These are phyloP conservation scores for Syncephalastrum sp. DNA, from an alignment of 371 early-diverging fungal genomes.

Conservation along the genomic window DNA sequence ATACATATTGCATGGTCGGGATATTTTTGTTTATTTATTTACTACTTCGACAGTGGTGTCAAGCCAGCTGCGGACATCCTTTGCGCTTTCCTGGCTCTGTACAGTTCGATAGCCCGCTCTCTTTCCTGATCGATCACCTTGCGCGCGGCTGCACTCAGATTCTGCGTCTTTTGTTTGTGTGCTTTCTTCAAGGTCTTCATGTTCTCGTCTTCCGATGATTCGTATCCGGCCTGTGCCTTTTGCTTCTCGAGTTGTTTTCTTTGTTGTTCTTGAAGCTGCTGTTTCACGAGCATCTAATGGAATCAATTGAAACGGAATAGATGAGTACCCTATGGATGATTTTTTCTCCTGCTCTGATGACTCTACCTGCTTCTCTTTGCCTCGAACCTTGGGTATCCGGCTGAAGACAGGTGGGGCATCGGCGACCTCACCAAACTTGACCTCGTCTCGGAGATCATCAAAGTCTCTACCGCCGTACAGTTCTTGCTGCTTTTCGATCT, in stretches of 20 bases:
- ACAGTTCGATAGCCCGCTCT: slow-evolving; percentile 39
- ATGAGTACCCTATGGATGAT: neutral
- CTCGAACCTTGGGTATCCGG: slow-evolving; percentile 50
- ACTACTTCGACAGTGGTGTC: slow-evolving; percentile 19
- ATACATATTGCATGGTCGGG: no score
- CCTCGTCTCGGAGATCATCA: slow-evolving; percentile 51
- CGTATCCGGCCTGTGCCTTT: slow-evolving; percentile 24
- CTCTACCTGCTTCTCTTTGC: slow-evolving; percentile 35
- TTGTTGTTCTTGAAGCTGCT: no score
- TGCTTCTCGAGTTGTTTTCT: slow-evolving; percentile 2
- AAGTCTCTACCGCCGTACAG: slow-evolving; percentile 48
- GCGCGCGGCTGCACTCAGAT: slow-evolving; percentile 45
- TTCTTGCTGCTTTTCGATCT: slow-evolving; percentile 35
- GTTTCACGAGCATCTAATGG: slow-evolving; percentile 15
- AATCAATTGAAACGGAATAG: neutral
- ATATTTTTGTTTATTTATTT: slow-evolving; percentile 6
- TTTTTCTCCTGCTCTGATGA: neutral
- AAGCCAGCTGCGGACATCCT: slow-evolving; percentile 32
- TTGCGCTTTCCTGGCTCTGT: slow-evolving; percentile 52
- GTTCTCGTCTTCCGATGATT: slow-evolving; percentile 44
- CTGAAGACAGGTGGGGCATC: slow-evolving; percentile 55
- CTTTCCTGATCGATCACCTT: slow-evolving; percentile 43
- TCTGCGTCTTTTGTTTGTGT: slow-evolving; percentile 41
- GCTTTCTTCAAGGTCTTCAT: slow-evolving; percentile 49
- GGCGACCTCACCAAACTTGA: slow-evolving; percentile 60